Percentiles rank a stretch among this genome's conserved stretches.
Evolutionary conservation across 2,329 filamentous ascomycete genomes (phyloP).

Genomic region (Paraphaeosphaeria minitans): DNA sequence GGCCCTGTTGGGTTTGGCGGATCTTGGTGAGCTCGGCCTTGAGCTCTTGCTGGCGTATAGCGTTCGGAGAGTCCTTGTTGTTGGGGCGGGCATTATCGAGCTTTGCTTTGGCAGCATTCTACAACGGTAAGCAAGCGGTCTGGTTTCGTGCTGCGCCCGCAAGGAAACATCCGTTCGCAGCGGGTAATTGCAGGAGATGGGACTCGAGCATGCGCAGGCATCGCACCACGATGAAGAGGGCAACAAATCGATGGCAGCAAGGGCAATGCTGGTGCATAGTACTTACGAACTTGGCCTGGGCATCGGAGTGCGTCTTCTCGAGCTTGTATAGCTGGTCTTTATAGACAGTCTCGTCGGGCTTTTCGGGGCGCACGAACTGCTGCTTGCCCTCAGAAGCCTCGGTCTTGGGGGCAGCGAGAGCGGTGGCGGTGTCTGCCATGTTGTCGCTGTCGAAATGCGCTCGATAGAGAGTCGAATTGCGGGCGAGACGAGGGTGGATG

Average conservation of each 20-base stretch:
- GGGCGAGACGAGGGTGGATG: constrained; percentile 18
- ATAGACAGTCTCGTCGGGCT: constrained; percentile 85
- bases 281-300: constrained; percentile 72
- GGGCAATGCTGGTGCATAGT: constrained; percentile 6
- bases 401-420: constrained; percentile 41
- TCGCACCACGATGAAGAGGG: neutral
- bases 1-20: constrained; percentile 81
- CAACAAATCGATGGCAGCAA: constrained; percentile 1
- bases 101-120: constrained; percentile 89
- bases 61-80: constrained; percentile 79
- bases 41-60: constrained; percentile 85
- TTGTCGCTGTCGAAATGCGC: constrained; percentile 11
- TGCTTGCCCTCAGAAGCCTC: constrained; percentile 40
- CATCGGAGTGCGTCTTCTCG: constrained; percentile 83
- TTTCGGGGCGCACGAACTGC: constrained; percentile 69
- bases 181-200: neutral
- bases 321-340: constrained; percentile 78
- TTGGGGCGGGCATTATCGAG: constrained; percentile 81
- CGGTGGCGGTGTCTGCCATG: constrained; percentile 47
- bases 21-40: constrained; percentile 82
- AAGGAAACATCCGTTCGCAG: neutral
- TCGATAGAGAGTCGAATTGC: constrained; percentile 14
- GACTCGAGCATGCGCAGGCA: neutral
- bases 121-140: constrained; percentile 13
- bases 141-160: neutral